Conservation (phyloP, 441 rosid genomes). For the Codiaeum variegatum region DNA sequence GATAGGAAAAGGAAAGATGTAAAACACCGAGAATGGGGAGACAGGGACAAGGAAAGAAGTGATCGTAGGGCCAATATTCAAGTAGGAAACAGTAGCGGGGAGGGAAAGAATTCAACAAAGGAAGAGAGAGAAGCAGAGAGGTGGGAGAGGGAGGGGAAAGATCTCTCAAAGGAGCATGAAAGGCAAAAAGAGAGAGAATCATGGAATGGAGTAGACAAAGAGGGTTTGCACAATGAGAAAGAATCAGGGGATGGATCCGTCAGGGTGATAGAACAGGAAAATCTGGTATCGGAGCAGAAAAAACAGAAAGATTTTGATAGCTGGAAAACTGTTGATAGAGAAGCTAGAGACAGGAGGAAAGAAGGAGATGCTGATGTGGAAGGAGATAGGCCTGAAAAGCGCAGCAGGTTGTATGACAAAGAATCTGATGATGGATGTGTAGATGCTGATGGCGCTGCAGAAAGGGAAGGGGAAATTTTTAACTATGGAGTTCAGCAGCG, state of each 20-base stretch:
- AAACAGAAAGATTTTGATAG: slow-evolving; percentile 65
- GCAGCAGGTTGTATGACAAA: slow-evolving; percentile 55
- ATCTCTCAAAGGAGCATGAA: slow-evolving; percentile 66
- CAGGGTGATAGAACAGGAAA: slow-evolving; percentile 59
- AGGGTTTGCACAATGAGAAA: slow-evolving; percentile 54
- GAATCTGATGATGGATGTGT: slow-evolving; percentile 87
- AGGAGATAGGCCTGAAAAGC: slow-evolving; percentile 83
- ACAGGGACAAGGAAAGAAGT: slow-evolving; percentile 83
- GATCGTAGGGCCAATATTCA: slow-evolving; percentile 64
- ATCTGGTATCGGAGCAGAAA: slow-evolving; percentile 50
- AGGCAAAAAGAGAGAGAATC: slow-evolving; percentile 79
- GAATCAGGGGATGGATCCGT: slow-evolving; percentile 63
- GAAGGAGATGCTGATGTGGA: slow-evolving; percentile 75
- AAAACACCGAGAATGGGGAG: slow-evolving; percentile 87
- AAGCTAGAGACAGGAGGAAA: slow-evolving; percentile 76
- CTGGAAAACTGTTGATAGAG: slow-evolving; percentile 67
- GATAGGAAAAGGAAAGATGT: slow-evolving; percentile 85
- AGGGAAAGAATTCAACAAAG: slow-evolving; percentile 60
- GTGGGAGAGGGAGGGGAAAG: slow-evolving; percentile 90
- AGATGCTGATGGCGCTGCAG: slow-evolving; percentile 58
- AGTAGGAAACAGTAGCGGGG: slow-evolving; percentile 49
- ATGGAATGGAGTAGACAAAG: slow-evolving; percentile 63
- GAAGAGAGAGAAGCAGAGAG: slow-evolving; percentile 83
- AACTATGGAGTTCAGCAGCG: slow-evolving; percentile 86
- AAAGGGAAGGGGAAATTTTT: slow-evolving; percentile 71